These are phyloP conservation scores for Flaveria floridana DNA, from an alignment of 140 eudicot species.

Conservation along the genomic window DNA sequence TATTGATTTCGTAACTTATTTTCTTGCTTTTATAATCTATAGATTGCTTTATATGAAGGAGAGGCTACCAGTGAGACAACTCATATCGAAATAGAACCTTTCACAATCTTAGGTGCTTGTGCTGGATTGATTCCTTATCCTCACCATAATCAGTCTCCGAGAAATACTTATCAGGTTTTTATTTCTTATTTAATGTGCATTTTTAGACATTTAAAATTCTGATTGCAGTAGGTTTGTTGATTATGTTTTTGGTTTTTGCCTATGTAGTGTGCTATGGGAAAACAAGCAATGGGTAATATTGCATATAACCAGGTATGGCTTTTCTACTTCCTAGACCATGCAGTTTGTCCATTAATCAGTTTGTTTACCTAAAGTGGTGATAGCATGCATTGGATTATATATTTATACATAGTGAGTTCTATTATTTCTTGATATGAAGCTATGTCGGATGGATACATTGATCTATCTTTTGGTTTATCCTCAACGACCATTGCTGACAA, in stretches of 20 bases:
- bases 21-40: slow-evolving; percentile 18
- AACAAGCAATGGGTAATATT: slow-evolving; percentile 99
- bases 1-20: neutral
- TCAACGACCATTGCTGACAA: slow-evolving; percentile 89
- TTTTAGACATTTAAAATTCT: neutral
- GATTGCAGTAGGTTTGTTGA: slow-evolving; percentile 8
- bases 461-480: slow-evolving; percentile 94
- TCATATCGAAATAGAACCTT: slow-evolving; percentile 96
- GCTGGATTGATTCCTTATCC: slow-evolving; percentile 98
- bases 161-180: slow-evolving; percentile 94
- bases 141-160: slow-evolving; percentile 98
- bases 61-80: slow-evolving; percentile 77
- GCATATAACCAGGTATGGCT: slow-evolving; percentile 81
- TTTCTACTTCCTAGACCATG: neutral
- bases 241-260: neutral
- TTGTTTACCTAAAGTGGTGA: slow-evolving; percentile 1
- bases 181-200: neutral
- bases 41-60: slow-evolving; percentile 90
- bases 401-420: neutral
- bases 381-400: neutral
- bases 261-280: slow-evolving; percentile 96
- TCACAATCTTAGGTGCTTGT: slow-evolving; percentile 78
- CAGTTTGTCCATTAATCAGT: neutral
- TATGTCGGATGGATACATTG: slow-evolving; percentile 76
- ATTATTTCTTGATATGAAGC: slow-evolving; percentile 46